Evolutionary conservation across 1,284 basidiomycete genomes (phyloP).

Genomic region (Cryptococcus sp.): DNA sequence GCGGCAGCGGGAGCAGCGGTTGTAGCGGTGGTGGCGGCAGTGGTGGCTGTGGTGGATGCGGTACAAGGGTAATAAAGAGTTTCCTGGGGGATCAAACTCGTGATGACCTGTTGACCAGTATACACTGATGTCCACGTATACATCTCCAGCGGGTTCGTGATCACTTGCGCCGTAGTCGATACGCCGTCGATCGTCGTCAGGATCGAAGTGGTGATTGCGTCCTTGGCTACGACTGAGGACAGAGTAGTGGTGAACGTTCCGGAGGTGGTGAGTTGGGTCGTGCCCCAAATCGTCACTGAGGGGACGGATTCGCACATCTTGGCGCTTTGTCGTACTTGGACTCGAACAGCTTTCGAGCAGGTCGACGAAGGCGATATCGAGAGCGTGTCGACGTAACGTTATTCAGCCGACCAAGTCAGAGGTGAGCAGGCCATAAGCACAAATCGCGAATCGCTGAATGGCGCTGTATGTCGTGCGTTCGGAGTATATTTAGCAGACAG

Average conservation of each 20-base stretch:
- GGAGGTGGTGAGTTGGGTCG: slow-evolving; percentile 21
- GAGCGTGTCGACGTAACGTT: no score
- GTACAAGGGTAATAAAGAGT: slow-evolving; percentile 25
- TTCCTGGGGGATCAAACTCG: slow-evolving; percentile 21
- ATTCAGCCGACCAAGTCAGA: no score
- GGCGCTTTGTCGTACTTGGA: not conserved
- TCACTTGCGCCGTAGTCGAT: not conserved
- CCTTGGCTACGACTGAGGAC: slow-evolving; percentile 5
- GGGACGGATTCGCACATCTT: slow-evolving; percentile 20
- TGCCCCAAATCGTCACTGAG: slow-evolving; percentile 26
- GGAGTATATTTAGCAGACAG: no score
- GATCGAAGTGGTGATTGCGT: not conserved
- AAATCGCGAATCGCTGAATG: no score
- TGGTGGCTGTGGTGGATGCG: not conserved
- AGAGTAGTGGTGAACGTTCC: slow-evolving; percentile 13
- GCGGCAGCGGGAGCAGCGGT: not conserved
- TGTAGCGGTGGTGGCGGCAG: not conserved
- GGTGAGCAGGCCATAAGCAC: no score
- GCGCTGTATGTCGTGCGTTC: no score
- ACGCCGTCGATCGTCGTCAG: slow-evolving; percentile 5
- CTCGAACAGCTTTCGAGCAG: no score
- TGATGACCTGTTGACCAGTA: slow-evolving; percentile 6
- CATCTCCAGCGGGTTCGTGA: slow-evolving; percentile 7
- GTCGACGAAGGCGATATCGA: no score
- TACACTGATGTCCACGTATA: slow-evolving; percentile 7